Conservation (phyloP, 73 alveolate species). For the Effrenium voratum region DNA sequence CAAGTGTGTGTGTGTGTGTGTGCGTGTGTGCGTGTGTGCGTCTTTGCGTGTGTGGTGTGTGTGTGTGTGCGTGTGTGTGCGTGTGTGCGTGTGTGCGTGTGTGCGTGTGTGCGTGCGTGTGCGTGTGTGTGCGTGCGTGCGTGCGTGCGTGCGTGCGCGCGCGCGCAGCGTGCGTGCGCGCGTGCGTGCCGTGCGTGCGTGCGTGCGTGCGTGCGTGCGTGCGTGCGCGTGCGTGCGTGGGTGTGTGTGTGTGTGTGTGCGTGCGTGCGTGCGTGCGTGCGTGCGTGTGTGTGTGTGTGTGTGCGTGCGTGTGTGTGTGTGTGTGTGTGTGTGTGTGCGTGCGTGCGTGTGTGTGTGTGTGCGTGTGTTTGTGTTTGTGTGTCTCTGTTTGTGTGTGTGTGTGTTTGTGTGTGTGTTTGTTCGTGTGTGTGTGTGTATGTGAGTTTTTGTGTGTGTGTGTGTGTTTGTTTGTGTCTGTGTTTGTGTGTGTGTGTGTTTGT, state of each 20-base stretch:
- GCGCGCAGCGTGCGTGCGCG: too few species aligned
- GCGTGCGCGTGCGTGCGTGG: background rate
- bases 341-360: background rate
- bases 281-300: background rate
- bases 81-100: background rate
- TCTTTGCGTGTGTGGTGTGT: background rate
- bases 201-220: background rate
- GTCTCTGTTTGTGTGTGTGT: background rate
- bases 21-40: background rate
- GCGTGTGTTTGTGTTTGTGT: background rate
- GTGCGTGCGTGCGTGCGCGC: background rate
- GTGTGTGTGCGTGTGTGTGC: background rate
- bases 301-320: background rate
- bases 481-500: background rate
- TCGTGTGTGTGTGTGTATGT: background rate
- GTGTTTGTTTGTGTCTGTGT: background rate
- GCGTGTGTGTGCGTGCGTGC: background rate
- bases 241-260: background rate
- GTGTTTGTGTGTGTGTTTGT: background rate
- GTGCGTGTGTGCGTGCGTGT: background rate
- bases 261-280: background rate
- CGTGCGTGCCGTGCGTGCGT: too few species aligned
- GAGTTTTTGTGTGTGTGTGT: background rate
- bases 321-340: background rate
- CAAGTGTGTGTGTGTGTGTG: background rate